Evolutionary conservation across 257 asterid genomes (phyloP), one percentile per base, ranked within the genome.

Genomic region (Anisodus tanguticus): DNA sequence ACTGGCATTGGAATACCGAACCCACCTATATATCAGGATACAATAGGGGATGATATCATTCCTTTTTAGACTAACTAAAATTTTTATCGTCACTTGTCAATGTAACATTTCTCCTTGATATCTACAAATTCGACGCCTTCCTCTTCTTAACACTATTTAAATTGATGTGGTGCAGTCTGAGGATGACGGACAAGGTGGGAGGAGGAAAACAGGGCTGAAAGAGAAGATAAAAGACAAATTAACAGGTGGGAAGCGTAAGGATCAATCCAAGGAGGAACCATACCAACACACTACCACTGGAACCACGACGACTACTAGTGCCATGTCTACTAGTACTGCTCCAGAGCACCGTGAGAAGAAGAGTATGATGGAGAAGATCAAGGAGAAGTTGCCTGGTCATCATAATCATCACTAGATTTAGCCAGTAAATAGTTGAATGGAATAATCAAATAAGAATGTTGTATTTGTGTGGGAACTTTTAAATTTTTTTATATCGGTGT

Each of bases 361-460:
- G 85, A 89, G 98, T 7, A 49, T 95, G 58, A 72, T 95, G 87
- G 97, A 92, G 84, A 95, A 90, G 92, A 93, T 95, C 59, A 95
- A 89, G 87, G 94, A 94, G 87, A 96, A 91, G 68, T 88, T 96
- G 7, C 97, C 97, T 0, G 98, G 98, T 83, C 94, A 90, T 85
- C 93, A 90, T 87, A 89, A 83, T 19, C 82, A 85, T 51, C 87
- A 66, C 78, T 87, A 84, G 84, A 57, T 51, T 4, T 11, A 47
- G 49, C 59, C 55, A 45, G 8, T 54, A 53, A 17, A 55, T 1
- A 35, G 9, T 19, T 79, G 9, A n/a, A 8, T n/a, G 43, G 74
- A 41, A 80, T 80, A 4, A 43, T 6, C 13, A 78, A 53, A 78
- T 22, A 51, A 58, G 45, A 9, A 43, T 22, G 37, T 66, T 11